These are phyloP conservation scores for Phyllosticta citribraziliensis DNA, from an alignment of 2,329 filamentous ascomycete species.

Conservation along the genomic window DNA sequence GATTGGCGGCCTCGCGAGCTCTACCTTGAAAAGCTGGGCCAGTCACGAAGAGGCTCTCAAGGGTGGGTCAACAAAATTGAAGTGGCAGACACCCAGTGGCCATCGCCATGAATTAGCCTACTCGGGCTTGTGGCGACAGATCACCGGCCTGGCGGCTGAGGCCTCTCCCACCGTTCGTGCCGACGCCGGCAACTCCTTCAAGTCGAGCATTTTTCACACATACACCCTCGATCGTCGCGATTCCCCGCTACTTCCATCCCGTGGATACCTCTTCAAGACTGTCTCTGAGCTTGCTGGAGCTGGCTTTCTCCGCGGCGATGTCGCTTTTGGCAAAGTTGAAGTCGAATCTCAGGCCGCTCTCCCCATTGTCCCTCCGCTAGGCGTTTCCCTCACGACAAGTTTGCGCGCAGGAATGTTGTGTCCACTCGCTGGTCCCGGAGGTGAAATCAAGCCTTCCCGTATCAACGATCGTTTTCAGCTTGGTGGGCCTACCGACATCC, in stretches of 20 bases:
- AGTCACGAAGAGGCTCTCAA: constrained; percentile 85
- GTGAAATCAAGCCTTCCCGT: constrained; percentile 56
- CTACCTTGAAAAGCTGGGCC: constrained; percentile 84
- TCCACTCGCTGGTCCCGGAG: constrained; percentile 59
- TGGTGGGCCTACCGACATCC: constrained; percentile 86
- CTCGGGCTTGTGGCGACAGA: constrained; percentile 74
- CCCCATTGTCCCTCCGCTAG: constrained; percentile 59
- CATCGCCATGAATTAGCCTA: constrained; percentile 72
- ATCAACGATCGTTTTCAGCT: constrained; percentile 94
- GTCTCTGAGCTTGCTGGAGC: constrained; percentile 77
- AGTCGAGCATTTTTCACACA: constrained; percentile 74
- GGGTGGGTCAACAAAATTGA: constrained; percentile 65
- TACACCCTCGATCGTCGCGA: constrained; percentile 75
- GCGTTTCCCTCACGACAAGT: constrained; percentile 73
- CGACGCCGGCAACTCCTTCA: constrained; percentile 85
- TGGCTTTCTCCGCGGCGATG: constrained; percentile 75
- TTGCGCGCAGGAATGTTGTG: constrained; percentile 75
- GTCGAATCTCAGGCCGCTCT: constrained; percentile 68
- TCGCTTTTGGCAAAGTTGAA: constrained; percentile 91
- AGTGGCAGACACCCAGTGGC: constrained; percentile 57
- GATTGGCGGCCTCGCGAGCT: constrained; percentile 70
- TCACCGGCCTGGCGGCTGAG: constrained; percentile 65
- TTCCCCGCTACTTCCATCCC: constrained; percentile 71
- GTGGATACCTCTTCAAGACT: constrained; percentile 71
- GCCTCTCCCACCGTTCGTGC: constrained; percentile 74